Evolutionary conservation across 768 basidiomycete species (phyloP), one percentile per base, ranked within the genome.

Genomic region (Panaeolus papilionaceus): DNA sequence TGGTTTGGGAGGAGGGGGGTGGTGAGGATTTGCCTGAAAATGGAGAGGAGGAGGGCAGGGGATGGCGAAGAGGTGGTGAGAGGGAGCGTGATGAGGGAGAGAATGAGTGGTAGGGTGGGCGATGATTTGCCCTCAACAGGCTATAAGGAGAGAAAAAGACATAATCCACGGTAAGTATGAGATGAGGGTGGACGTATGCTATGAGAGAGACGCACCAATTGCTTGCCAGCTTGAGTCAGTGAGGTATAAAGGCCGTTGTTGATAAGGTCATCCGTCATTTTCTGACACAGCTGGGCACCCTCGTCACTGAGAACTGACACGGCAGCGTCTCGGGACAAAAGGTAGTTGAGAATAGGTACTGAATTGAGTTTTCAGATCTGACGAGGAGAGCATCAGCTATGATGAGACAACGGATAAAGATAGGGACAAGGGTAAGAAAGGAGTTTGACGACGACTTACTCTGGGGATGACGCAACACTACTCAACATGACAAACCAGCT

Each of bases 1-100:
- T 88, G 91, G 76, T 93, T 91, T 0, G 94, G 94, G 0, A 98
- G 84, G 0, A 94, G 79, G 0, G 93, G 92, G 51, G 96, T 81
- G 1, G 90, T 85, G 66, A 97, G 81, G 65, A 96, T 86, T 67
- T 81, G 77, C 16, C 80, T 73, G 64, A 92, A 70, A 37, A 75
- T 68, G 68, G 70, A 6, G 75, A 33, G 70, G 79, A 81, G 51
- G 72, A 16, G 64, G 1, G 74, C 71, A 1, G 73, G 70, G 51
- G 70, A 40, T 0, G 69, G 51, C 37, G 72, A 73, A 49, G 76
- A 76, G 23, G 71, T 77, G 11, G 73, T 78, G 85, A 49, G 75
- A 49, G 75, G 86, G 86, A 72, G 75, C 0, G 83, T 83, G 16
- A 82, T 69, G 14, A 92, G 82, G 11, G 79, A 70, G 8, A 87